A percentile compares a stretch with the other conserved stretches of the same genome.
Evolutionary conservation across 441 rosid genomes (phyloP).

Genomic region (Pelargonium cotyledonis): DNA sequence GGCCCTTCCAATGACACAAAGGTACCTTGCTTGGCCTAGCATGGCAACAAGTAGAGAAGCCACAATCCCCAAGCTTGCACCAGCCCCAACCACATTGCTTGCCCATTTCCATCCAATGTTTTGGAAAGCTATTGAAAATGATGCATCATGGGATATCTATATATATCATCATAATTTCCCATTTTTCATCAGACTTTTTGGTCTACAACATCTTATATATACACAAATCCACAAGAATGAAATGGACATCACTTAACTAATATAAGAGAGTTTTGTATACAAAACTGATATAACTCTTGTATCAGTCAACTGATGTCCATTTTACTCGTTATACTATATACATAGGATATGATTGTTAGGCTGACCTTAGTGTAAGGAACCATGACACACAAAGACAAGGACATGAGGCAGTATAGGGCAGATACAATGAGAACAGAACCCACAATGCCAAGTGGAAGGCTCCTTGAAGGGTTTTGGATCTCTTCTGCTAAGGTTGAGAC

Average conservation of each 20-base stretch:
- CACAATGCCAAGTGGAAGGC: slow-evolving; percentile 68
- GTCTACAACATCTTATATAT: too few species aligned
- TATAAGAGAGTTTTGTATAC: too few species aligned
- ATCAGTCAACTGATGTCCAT: too few species aligned
- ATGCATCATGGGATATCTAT: slow-evolving; percentile 49
- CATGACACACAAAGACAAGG: slow-evolving; percentile 67
- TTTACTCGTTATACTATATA: too few species aligned
- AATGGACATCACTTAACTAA: too few species aligned
- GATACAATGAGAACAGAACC: slow-evolving; percentile 79
- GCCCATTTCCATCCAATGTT: slow-evolving; percentile 77
- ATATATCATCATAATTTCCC: neutral
- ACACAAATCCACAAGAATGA: too few species aligned
- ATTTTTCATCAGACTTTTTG: too few species aligned
- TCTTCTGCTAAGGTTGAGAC: slow-evolving; percentile 93
- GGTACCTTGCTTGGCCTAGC: slow-evolving; percentile 92
- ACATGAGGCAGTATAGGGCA: slow-evolving; percentile 69
- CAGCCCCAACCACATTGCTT: slow-evolving; percentile 80
- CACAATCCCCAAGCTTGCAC: slow-evolving; percentile 87
- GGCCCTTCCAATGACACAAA: slow-evolving; percentile 85
- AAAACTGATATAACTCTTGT: too few species aligned
- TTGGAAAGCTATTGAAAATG: slow-evolving; percentile 58
- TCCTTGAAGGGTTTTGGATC: slow-evolving; percentile 69
- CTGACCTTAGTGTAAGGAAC: slow-evolving; percentile 72
- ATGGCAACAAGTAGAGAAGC: slow-evolving; percentile 88
- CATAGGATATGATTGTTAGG: neutral